Conservation (phyloP, 176 grass and related monocot species). For the Zoysia pacifica region DNA sequence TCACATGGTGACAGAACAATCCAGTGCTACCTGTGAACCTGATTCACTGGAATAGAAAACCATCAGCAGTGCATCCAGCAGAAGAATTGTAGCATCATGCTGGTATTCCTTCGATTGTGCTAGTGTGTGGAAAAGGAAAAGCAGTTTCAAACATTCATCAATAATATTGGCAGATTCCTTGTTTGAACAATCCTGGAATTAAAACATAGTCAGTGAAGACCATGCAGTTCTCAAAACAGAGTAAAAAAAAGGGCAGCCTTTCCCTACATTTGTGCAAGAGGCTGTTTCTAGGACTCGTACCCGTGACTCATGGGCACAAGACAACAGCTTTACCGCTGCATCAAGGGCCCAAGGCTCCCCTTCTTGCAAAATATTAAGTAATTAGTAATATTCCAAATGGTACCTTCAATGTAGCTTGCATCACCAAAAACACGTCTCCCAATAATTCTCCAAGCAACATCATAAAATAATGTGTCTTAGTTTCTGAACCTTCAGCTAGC, state of each 20-base stretch:
- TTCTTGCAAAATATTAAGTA: conserved; percentile 29
- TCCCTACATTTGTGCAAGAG: no score
- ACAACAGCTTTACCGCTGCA: no score
- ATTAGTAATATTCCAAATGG: conserved; percentile 28
- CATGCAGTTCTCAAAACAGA: background rate
- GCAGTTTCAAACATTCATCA: conserved; percentile 81
- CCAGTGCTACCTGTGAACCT: conserved; percentile 61
- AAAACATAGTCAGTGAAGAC: conserved; percentile 32
- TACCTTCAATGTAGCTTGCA: conserved; percentile 78
- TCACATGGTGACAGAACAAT: conserved; percentile 3
- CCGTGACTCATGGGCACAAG: no score
- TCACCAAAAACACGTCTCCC: conserved; percentile 67
- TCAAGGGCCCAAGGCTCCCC: no score
- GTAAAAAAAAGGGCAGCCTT: no score
- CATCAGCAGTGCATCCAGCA: conserved; percentile 81
- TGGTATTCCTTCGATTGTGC: conserved; percentile 62
- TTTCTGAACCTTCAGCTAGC: conserved; percentile 65
- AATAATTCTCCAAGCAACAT: conserved; percentile 67
- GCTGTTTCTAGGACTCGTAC: no score
- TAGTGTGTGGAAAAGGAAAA: conserved; percentile 80
- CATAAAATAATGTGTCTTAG: conserved; percentile 55
- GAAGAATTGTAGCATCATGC: conserved; percentile 62
- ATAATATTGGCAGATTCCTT: conserved; percentile 66
- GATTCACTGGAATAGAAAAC: conserved; percentile 63
- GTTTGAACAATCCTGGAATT: conserved; percentile 71